Evolutionary conservation across 371 early-diverging fungal species (phyloP), one percentile per base, ranked within the genome.

Genomic region (Rhizomucor miehei): DNA sequence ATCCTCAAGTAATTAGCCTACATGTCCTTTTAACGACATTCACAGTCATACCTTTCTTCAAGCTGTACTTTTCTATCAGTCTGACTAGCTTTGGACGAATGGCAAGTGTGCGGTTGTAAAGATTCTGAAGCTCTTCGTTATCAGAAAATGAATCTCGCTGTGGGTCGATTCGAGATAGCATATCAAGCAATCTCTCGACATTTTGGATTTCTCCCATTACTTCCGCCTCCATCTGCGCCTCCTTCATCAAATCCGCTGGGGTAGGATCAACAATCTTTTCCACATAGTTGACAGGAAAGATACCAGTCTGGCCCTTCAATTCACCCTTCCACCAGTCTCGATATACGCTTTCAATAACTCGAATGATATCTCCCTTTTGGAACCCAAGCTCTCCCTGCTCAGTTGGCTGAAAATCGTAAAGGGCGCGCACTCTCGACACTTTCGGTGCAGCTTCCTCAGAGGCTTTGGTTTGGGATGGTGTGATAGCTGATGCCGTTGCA

Each of bases 251-350:
- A 53, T 84, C 85, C 57, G 79, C 71, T 12, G 81, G 79, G 12
- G 80, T 68, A 8, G 82, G 75, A 50, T 88, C 88, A 4, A 71
- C 71, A 3, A 82, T 73, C 57, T 75, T 78, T 59, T 84, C 82
- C 35, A 93, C 92, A 71, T 94, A 93, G 61, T 93, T 93, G 11
- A 87, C 81, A 17, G 95, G 95, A 60, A 94, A 92, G 50, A 94
- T 89, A 12, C 95, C 95, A 19, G 82, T 77, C 29, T 76, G 75
- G 25, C 89, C 89, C 38, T 76, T 69, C 23, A 85, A 59, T 57
- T 87, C 87, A 10, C 93, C 95, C 65, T 89, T 89, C 93, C 93
- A 94, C 95, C 95, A 94, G 57, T 93, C 93, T 54, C 87, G 80
- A 60, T 90, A 93, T 0, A 91, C 89, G 43, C 86, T 88, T 36